Conservation (phyloP, 495 filamentous ascomycete species). For the Xylaria castorea region DNA sequence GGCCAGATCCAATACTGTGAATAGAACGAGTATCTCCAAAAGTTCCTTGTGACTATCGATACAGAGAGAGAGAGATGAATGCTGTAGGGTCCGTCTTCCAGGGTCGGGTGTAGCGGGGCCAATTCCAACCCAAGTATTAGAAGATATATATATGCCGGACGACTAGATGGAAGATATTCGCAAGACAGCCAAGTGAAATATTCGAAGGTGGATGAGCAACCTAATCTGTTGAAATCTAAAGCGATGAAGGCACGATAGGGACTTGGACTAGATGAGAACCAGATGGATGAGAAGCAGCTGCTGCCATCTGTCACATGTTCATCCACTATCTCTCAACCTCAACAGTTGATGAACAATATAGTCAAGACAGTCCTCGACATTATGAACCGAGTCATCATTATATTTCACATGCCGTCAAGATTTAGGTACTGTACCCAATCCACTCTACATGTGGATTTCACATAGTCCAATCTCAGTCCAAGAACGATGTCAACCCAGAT, state of each 20-base stretch:
- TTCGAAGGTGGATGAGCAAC: not conserved
- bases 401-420: not conserved
- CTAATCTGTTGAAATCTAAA: not conserved
- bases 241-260: not conserved
- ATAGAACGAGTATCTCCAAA: not conserved
- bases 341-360: conserved; percentile 12
- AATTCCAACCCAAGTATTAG: no score
- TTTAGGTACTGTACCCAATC: not conserved
- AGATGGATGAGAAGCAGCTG: conserved; percentile 19
- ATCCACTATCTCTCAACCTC: conserved; percentile 17
- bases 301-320: conserved; percentile 22
- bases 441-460: not conserved
- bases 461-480: not conserved
- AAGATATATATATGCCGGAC: no score
- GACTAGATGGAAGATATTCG: no score
- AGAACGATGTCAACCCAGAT: not conserved
- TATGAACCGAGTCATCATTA: not conserved
- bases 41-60: not conserved
- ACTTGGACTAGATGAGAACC: not conserved
- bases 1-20: not conserved
- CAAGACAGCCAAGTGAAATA: not conserved
- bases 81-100: not conserved
- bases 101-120: no score
- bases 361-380: not conserved
- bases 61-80: no score